A percentile compares a stretch with the other conserved stretches of the same genome.
Evolutionary conservation across 1,139 yeast species (phyloP).

Genomic region (Saccharomycopsis hybrid): DNA sequence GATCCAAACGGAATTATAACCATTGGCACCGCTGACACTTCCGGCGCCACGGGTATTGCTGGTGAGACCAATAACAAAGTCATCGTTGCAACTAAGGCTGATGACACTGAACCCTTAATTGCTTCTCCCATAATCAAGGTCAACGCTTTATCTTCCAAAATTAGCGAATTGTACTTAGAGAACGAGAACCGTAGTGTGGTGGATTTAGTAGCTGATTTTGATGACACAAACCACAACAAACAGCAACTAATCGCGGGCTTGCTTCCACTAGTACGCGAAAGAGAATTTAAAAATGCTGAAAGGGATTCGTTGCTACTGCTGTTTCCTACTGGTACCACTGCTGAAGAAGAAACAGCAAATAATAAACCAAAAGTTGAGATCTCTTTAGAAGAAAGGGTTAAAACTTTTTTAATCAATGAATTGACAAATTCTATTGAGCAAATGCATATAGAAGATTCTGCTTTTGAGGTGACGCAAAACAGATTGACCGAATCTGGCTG

Average conservation of each 20-base stretch:
- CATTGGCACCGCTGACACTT: neutral
- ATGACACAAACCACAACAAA: too few species aligned
- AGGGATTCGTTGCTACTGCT: too few species aligned
- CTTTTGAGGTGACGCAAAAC: constrained; percentile 16
- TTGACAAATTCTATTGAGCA: constrained; percentile 12
- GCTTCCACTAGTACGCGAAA: too few species aligned
- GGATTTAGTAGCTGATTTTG: too few species aligned
- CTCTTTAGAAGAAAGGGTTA: neutral
- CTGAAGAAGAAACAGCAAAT: too few species aligned
- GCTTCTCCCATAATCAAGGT: constrained; percentile 19
- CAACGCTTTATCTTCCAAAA: constrained; percentile 8
- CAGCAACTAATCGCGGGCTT: too few species aligned
- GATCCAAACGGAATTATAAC: neutral
- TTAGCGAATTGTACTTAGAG: constrained; percentile 9
- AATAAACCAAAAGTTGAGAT: too few species aligned
- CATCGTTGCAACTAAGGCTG: too few species aligned
- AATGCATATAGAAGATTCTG: constrained; percentile 14
- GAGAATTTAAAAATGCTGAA: too few species aligned
- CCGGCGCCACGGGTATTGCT: too few species aligned
- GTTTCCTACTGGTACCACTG: too few species aligned
- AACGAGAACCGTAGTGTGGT: neutral
- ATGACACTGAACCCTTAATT: neutral
- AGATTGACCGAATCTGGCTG: constrained; percentile 20
- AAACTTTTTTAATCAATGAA: neutral
- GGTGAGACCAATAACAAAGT: too few species aligned